These are phyloP conservation scores for Colletotrichum sidae DNA, from an alignment of 2,329 filamentous ascomycete species.

Conservation along the genomic window DNA sequence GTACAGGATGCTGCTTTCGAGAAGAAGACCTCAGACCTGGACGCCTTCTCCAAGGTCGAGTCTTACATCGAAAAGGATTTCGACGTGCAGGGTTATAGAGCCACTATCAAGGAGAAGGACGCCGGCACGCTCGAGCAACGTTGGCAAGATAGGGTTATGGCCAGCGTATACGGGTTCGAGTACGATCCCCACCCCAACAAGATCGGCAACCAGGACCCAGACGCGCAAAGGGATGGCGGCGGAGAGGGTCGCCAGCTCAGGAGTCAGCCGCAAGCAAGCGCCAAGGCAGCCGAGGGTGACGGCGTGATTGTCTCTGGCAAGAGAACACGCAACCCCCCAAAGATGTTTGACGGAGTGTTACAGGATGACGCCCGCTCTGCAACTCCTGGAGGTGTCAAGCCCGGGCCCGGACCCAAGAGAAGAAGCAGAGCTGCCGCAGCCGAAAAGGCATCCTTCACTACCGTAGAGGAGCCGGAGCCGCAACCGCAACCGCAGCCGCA, in stretches of 20 bases:
- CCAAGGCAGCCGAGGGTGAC: slow-evolving; percentile 66
- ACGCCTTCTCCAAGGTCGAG: slow-evolving; percentile 48
- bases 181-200: slow-evolving; percentile 69
- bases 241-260: slow-evolving; percentile 66
- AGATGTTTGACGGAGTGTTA: slow-evolving; percentile 62
- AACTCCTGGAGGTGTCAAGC: slow-evolving; percentile 53
- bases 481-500: slow-evolving; percentile 10
- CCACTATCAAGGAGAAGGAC: slow-evolving; percentile 50
- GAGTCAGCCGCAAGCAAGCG: slow-evolving; percentile 68
- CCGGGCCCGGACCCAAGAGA: slow-evolving; percentile 40
- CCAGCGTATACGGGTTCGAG: slow-evolving; percentile 70
- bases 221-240: slow-evolving; percentile 66
- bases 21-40: slow-evolving; percentile 55
- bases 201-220: slow-evolving; percentile 69
- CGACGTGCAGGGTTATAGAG: slow-evolving; percentile 64
- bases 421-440: slow-evolving; percentile 43
- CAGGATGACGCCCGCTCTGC: slow-evolving; percentile 59
- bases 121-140: slow-evolving; percentile 55
- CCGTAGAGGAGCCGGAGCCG: slow-evolving; percentile 22
- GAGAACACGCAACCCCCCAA: slow-evolving; percentile 64
- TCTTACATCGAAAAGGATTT: slow-evolving; percentile 65
- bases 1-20: slow-evolving; percentile 61
- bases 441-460: slow-evolving; percentile 7
- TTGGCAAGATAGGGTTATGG: slow-evolving; percentile 67
- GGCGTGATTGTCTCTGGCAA: slow-evolving; percentile 62